Conservation (phyloP, 305 asterid genomes). For the Plantago coronopus region DNA sequence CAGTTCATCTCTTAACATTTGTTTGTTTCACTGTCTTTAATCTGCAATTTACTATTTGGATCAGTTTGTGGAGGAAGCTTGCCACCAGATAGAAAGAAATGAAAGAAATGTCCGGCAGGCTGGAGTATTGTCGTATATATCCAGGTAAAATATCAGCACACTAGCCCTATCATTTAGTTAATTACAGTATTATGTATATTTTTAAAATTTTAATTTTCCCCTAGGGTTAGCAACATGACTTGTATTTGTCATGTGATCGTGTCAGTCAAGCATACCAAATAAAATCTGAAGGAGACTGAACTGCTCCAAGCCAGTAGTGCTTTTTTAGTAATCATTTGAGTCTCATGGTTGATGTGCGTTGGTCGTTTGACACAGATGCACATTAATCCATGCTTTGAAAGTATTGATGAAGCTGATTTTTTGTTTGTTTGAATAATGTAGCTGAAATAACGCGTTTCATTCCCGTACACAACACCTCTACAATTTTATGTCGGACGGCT, state of each 20-base stretch:
- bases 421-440: too few relatives aligned
- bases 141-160: slow-evolving; percentile 50
- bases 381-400: too few relatives aligned
- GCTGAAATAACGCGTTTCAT: too few relatives aligned
- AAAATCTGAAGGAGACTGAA: neutral
- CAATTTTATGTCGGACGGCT: too few relatives aligned
- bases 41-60: slow-evolving; percentile 21
- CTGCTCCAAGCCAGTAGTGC: neutral
- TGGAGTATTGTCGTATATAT: slow-evolving; percentile 87
- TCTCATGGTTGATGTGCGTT: too few relatives aligned
- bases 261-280: neutral
- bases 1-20: slow-evolving; percentile 12
- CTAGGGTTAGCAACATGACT: slow-evolving; percentile 8
- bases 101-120: slow-evolving; percentile 87
- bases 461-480: too few relatives aligned
- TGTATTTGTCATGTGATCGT: neutral
- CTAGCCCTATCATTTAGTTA: neutral
- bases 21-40: slow-evolving; percentile 21
- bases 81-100: slow-evolving; percentile 95
- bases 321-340: neutral
- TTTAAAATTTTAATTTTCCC: slow-evolving; percentile 12
- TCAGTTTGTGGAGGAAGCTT: slow-evolving; percentile 98
- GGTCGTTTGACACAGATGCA: too few relatives aligned
- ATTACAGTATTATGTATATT: too few relatives aligned
- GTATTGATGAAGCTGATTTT: too few relatives aligned